Base-by-base conservation (phyloP, 495 filamentous ascomycete species). In the Pseudoneurospora amorphoporcata region DNA sequence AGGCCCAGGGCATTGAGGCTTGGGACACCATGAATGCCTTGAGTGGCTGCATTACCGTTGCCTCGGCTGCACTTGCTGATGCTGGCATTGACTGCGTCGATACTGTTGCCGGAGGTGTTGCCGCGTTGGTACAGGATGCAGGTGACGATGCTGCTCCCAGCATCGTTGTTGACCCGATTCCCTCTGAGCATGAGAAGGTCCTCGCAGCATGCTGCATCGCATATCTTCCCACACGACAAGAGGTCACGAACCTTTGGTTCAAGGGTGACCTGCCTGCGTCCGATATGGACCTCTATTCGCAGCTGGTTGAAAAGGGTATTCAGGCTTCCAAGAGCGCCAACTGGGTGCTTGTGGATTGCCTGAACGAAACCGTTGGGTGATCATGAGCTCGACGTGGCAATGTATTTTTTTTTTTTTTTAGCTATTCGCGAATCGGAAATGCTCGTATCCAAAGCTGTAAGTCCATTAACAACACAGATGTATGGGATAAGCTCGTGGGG, bases 31-130 rank as follows among this genome's bases (percentile, higher is more conserved):
- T 99, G 92, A 93, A 90, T 79, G 92, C 96, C 43, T 84, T 99
- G 8, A 92, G 93, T 37, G 94, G 93, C 1, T 97, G 94, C 79
- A 94, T 99, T 73, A 98, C 93, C 2, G 94, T 94, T 73, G 94
- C 95, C 41, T 94, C 93, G 72, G 96, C 95, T n/a, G 95, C 96
- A 8, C 90, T 99, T 81, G 91, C 91, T 2, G 96, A 99, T 83
- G 96, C 95, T 0, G 94, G 93, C 3, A 97, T 99, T 74, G 95
- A 99, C 77, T 98, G 94, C 80, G 88, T 98, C 40, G 95, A 98
- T 80, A 85, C 97, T 39, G 92, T 97, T 4, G 86, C 91, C 16
- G 95, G 95, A 5, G 95, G 95, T 32, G 91, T 98, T 43, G 94
- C 94, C 17, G 96, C 94, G 10, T 76, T 97, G 23, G 92, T 94